A percentile compares a stretch with the other conserved stretches of the same genome.
These are phyloP conservation scores for Salix purpurea DNA, from an alignment of 345 rosid genomes.

Conservation along the genomic window DNA sequence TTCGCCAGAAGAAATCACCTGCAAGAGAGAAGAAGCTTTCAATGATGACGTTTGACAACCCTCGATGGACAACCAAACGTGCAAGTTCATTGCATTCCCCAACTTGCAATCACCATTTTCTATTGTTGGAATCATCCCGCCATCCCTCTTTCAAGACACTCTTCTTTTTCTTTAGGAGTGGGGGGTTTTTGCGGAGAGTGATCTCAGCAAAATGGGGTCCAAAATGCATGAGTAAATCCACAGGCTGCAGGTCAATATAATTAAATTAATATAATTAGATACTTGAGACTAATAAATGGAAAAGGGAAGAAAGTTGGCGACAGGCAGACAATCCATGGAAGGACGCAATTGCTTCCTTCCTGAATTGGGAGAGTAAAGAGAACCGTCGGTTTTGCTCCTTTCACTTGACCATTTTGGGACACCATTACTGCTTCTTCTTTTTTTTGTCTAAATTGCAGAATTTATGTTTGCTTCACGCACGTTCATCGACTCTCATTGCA, in stretches of 20 bases:
- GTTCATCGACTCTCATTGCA: conserved; percentile 11
- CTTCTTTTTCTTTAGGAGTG: not conserved
- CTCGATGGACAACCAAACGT: conserved; percentile 4
- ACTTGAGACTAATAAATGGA: not conserved
- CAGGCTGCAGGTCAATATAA: not conserved
- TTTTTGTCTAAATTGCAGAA: not conserved
- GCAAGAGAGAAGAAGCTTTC: not conserved
- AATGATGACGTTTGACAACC: conserved; percentile 6
- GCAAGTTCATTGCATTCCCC: conserved; percentile 4
- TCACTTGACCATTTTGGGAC: conserved; percentile 10
- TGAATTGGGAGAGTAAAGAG: conserved; percentile 13
- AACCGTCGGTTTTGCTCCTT: conserved; percentile 40
- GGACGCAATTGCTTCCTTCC: not conserved
- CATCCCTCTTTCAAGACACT: not conserved
- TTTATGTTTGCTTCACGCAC: not conserved
- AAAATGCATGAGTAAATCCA: not conserved
- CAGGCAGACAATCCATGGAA: not conserved
- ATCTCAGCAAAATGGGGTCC: conserved; percentile 20
- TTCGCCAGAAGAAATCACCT: not conserved
- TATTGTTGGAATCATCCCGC: not conserved
- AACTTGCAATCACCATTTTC: not conserved
- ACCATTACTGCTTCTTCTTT: not conserved
- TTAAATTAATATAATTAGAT: not conserved
- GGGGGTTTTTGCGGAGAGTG: conserved; percentile 13
- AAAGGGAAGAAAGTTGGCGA: not conserved